Conservation (phyloP, 805 yeast genomes). For the Wickerhamiella azymoides region DNA sequence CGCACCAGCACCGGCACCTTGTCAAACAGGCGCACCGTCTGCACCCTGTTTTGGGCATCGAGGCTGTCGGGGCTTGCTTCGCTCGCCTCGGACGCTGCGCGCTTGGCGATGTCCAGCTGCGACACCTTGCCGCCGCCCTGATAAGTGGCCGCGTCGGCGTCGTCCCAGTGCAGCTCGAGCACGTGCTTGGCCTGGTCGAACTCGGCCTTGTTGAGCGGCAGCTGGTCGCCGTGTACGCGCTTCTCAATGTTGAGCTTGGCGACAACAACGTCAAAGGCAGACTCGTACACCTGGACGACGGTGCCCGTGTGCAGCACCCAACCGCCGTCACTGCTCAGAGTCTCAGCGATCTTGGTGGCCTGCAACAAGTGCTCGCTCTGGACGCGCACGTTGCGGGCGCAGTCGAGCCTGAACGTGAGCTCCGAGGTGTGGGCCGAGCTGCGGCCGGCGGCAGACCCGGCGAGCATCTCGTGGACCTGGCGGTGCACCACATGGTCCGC, state of each 20-base stretch:
- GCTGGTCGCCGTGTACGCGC: conserved; percentile 74
- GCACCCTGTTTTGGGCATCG: conserved; percentile 45
- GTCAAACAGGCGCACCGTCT: conserved; percentile 64
- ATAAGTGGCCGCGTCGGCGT: conserved; percentile 82
- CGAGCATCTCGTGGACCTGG: conserved; percentile 61
- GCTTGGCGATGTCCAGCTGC: conserved; percentile 5
- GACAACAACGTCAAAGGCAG: conserved; percentile 80
- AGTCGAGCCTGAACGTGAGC: conserved; percentile 90
- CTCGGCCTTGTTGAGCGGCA: conserved; percentile 85
- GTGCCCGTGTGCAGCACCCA: conserved; percentile 75
- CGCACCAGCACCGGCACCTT: conserved; percentile 75
- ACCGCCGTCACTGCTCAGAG: conserved; percentile 43
- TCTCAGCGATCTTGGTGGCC: conserved; percentile 69
- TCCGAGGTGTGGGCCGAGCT: conserved; percentile 51
- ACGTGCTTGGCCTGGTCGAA: conserved; percentile 55
- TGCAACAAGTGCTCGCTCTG: conserved; percentile 72
- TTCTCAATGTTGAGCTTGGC: conserved; percentile 52
- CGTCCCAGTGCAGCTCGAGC: conserved; percentile 86
- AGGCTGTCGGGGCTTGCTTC: too few species aligned
- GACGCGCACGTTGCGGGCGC: conserved; percentile 84
- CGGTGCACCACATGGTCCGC: conserved; percentile 88
- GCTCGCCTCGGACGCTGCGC: conserved; percentile 8
- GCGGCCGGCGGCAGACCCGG: conserved; percentile 11
- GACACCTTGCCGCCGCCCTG: conserved; percentile 38
- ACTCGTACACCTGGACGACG: conserved; percentile 85